A percentile compares a stretch with the other conserved stretches of the same genome.
Conservation (phyloP, 305 asterid species). For the Ruellia speciosa region DNA sequence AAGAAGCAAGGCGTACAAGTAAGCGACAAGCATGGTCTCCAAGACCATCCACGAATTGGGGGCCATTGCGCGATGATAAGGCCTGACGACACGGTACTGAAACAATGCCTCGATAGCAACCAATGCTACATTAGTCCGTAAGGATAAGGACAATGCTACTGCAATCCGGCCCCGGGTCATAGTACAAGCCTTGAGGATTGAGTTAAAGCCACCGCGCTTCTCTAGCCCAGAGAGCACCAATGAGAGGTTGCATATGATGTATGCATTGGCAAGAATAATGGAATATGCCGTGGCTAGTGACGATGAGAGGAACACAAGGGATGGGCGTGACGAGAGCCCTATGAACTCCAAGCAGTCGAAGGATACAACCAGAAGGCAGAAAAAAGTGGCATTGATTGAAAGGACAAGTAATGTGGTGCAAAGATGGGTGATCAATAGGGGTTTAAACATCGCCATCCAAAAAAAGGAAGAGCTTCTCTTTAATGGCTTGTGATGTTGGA, state of each 20-base stretch:
- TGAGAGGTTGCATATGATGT: constrained; percentile 43
- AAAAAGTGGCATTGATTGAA: constrained; percentile 58
- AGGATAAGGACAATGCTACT: constrained; percentile 47
- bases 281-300: constrained; percentile 49
- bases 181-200: constrained; percentile 41
- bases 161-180: constrained; percentile 40
- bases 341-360: constrained; percentile 31
- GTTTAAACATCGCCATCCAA: constrained; percentile 23
- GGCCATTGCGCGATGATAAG: constrained; percentile 16
- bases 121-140: constrained; percentile 38
- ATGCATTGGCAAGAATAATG: constrained; percentile 50
- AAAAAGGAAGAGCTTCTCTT: constrained; percentile 17
- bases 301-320: constrained; percentile 34
- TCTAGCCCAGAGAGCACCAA: constrained; percentile 40
- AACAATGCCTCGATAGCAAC: constrained; percentile 61
- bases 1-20: constrained; percentile 46
- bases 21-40: constrained; percentile 55
- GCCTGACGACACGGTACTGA: constrained; percentile 43
- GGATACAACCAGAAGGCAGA: constrained; percentile 30
- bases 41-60: constrained; percentile 24
- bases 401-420: constrained; percentile 47
- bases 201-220: constrained; percentile 31
- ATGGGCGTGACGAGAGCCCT: constrained; percentile 30
- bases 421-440: constrained; percentile 44
- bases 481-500: constrained; percentile 13